Conservation (phyloP, 352 stramenopile species). For the Poterioochromonas sp. region DNA sequence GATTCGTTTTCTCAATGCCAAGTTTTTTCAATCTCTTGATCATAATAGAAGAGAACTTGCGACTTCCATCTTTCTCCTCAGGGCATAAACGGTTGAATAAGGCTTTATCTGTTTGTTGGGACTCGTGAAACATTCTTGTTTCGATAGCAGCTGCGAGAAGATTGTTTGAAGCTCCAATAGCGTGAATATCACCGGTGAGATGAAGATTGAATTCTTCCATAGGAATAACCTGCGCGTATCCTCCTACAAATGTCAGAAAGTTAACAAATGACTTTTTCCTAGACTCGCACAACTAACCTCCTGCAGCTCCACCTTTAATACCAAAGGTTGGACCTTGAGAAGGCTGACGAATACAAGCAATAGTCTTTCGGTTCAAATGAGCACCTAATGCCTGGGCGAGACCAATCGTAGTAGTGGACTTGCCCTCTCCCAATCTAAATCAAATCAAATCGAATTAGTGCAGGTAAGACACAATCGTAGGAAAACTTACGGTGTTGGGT, state of each 20-base stretch:
- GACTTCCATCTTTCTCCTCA: conserved; percentile 47
- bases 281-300: too few relatives aligned
- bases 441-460: conserved; percentile 26
- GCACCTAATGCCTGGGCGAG: conserved; percentile 82
- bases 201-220: conserved; percentile 99
- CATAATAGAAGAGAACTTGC: conserved; percentile 84
- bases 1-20: conserved; percentile 79
- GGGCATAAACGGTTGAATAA: conserved; percentile 56
- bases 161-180: conserved; percentile 95
- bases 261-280: conserved; percentile 21
- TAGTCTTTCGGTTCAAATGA: conserved; percentile 66
- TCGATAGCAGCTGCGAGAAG: conserved; percentile 93
- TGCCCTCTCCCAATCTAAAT: conserved; percentile 95
- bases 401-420: conserved; percentile 94
- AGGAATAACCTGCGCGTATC: conserved; percentile 85
- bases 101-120: conserved; percentile 61
- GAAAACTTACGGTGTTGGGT: conserved; percentile 83
- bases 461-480: too few relatives aligned
- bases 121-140: conserved; percentile 95
- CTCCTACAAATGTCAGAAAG: conserved; percentile 61
- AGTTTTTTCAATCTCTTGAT: conserved; percentile 83
- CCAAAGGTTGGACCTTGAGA: conserved; percentile 95
- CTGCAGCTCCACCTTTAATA: conserved; percentile 87
- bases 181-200: conserved; percentile 96
- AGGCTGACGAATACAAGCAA: conserved; percentile 94